Evolutionary conservation across 225 moss, liverwort and hornwort species (phyloP).

Genomic region (Pseudoscleropodium purum): DNA sequence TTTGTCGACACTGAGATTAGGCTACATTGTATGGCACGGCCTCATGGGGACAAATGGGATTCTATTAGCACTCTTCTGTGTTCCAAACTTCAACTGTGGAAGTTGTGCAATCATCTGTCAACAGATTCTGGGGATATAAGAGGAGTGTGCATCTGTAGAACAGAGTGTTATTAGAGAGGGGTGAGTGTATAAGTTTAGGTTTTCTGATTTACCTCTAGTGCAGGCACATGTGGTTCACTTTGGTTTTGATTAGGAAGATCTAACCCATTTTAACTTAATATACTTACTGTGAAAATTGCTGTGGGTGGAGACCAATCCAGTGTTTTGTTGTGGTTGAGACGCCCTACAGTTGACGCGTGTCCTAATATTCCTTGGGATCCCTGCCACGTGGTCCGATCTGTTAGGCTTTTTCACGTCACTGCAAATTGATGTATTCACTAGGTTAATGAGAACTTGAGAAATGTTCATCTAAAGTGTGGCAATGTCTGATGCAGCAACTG

Average conservation of each 20-base stretch:
- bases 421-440: not conserved
- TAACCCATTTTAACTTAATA: not conserved
- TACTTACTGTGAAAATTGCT: not conserved
- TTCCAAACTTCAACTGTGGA: not conserved
- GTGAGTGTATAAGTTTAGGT: not conserved
- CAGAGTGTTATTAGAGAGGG: not conserved
- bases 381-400: not conserved
- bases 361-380: too few relatives aligned
- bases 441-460: too few relatives aligned
- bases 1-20: not conserved
- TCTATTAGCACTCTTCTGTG: too few relatives aligned
- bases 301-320: not conserved
- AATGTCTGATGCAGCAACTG: slow-evolving; percentile 28
- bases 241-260: not conserved
- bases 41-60: not conserved
- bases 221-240: not conserved
- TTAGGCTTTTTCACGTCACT: not conserved
- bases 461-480: not conserved
- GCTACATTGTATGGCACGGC: not conserved
- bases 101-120: not conserved
- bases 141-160: not conserved
- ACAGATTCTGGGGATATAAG: not conserved
- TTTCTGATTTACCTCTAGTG: not conserved
- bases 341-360: not conserved
- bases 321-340: not conserved